Conservation (phyloP, 2,329 filamentous ascomycete species). For the Ophiocordyceps unilateralis region DNA sequence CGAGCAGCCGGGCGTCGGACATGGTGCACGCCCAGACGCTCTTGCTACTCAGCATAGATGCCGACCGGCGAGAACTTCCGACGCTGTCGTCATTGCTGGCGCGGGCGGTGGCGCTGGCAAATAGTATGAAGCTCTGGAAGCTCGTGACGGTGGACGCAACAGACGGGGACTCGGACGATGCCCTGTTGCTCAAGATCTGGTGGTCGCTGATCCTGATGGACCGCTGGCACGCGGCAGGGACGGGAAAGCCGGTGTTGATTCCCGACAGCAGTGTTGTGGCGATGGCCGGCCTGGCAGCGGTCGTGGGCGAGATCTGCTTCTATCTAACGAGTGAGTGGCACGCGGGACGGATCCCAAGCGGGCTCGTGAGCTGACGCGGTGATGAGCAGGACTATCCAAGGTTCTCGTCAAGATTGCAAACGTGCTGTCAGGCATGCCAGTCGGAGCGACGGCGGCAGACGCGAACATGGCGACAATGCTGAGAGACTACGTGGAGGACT, state of each 20-base stretch:
- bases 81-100: conserved; percentile 36
- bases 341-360: neutral
- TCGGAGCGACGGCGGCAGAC: conserved; percentile 17
- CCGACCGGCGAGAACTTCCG: conserved; percentile 34
- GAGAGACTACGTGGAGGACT: conserved; percentile 34
- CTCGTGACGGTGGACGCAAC: conserved; percentile 24
- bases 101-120: conserved; percentile 47
- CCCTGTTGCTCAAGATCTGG: conserved; percentile 48
- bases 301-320: conserved; percentile 47
- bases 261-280: conserved; percentile 44
- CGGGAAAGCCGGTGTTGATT: conserved; percentile 43
- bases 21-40: conserved; percentile 50
- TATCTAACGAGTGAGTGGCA: conserved; percentile 43
- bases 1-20: conserved; percentile 22
- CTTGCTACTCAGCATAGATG: conserved; percentile 47
- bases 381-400: conserved; percentile 31
- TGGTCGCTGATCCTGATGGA: conserved; percentile 57
- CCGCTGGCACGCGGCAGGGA: conserved; percentile 55
- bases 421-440: conserved; percentile 18
- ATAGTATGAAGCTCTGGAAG: conserved; percentile 42
- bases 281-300: conserved; percentile 36
- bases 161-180: conserved; percentile 41
- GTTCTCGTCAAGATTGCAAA: conserved; percentile 27
- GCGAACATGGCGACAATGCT: conserved; percentile 16
- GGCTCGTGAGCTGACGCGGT: too few relatives aligned